These are phyloP conservation scores for Articulospora tetracladia DNA, from an alignment of 495 filamentous ascomycete genomes.

Conservation along the genomic window DNA sequence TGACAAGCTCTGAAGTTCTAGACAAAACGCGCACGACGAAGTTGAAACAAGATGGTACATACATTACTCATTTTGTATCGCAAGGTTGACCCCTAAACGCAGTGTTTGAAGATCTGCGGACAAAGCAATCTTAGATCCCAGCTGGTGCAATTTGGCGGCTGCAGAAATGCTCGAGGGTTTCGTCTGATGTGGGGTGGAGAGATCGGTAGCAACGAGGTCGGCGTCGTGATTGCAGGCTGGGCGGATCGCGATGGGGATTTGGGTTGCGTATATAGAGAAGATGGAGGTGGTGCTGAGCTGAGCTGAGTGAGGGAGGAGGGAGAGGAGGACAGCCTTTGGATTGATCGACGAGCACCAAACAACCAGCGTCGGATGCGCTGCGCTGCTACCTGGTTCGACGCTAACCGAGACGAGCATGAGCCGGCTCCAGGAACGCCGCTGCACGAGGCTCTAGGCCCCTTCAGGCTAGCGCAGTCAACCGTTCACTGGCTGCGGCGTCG, in stretches of 20 bases:
- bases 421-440: conserved; percentile 11
- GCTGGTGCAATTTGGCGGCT: not conserved
- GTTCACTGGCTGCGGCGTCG: not conserved
- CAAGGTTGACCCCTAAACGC: conserved; percentile 12
- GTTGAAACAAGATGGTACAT: conserved; percentile 25
- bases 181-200: not conserved
- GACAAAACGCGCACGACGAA: conserved; percentile 7
- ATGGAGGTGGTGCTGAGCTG: not conserved
- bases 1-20: not conserved
- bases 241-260: not conserved
- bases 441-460: not conserved
- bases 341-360: conserved; percentile 5
- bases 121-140: conserved; percentile 2
- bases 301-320: not conserved
- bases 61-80: conserved; percentile 33
- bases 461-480: not conserved
- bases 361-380: conserved; percentile 3
- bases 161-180: not conserved
- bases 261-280: not conserved
- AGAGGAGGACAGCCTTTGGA: not conserved
- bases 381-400: too few relatives aligned
- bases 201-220: not conserved
- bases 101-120: conserved; percentile 4
- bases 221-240: not conserved
- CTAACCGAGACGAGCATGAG: conserved; percentile 10